Evolutionary conservation across 371 early-diverging fungal genomes (phyloP).

Genomic region (Rhizopus microsporus): DNA sequence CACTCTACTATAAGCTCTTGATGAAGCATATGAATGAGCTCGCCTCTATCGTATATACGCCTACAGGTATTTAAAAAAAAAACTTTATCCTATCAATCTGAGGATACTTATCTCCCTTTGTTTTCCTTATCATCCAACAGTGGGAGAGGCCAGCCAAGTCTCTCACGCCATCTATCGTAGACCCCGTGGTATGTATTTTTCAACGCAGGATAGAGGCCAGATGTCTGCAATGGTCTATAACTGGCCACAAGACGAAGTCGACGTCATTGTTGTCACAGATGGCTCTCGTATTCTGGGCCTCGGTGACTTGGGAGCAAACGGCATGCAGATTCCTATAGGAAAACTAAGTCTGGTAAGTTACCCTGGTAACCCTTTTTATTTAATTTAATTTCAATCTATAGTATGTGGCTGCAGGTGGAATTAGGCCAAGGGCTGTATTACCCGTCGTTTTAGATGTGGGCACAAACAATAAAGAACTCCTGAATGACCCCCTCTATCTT

Average conservation of each 20-base stretch:
- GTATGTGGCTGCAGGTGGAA: conserved; percentile 68
- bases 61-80: conserved; percentile 44
- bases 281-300: conserved; percentile 68
- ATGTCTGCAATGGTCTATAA: conserved; percentile 63
- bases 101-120: not conserved
- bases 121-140: conserved; percentile 10
- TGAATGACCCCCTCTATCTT: conserved; percentile 65
- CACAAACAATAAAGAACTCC: conserved; percentile 58
- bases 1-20: conserved; percentile 66
- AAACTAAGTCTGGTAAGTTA: conserved; percentile 56
- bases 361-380: not conserved
- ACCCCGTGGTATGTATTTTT: conserved; percentile 66
- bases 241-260: conserved; percentile 61
- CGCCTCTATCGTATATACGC: conserved; percentile 49
- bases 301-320: conserved; percentile 68
- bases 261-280: conserved; percentile 70
- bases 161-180: conserved; percentile 66
- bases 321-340: conserved; percentile 66
- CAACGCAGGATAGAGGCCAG: conserved; percentile 55
- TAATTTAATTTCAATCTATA: conserved; percentile 21
- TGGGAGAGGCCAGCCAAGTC: conserved; percentile 50
- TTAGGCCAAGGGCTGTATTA: conserved; percentile 60
- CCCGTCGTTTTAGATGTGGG: conserved; percentile 71
- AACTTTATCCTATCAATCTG: not conserved
- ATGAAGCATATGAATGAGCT: conserved; percentile 60